Percentiles rank a stretch among this genome's conserved stretches.
Evolutionary conservation across 345 rosid species (phyloP).

Genomic region (Cardamine chenopodiifolia): DNA sequence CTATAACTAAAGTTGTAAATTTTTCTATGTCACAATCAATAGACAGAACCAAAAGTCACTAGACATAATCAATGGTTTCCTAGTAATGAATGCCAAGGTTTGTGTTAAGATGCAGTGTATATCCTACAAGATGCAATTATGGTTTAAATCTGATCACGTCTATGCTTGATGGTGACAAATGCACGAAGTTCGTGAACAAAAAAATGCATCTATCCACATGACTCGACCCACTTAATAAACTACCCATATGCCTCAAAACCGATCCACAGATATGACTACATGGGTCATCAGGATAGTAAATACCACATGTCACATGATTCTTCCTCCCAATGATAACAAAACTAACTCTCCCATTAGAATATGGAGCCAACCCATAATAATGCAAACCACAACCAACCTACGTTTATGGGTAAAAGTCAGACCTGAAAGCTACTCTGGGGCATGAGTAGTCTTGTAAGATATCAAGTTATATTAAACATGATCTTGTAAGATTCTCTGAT

Average conservation of each 20-base stretch:
- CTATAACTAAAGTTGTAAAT: constrained; percentile 9
- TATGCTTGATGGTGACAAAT: constrained; percentile 11
- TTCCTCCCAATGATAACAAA: background rate
- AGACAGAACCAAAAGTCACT: background rate
- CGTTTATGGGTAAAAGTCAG: constrained; percentile 1
- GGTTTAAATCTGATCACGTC: background rate
- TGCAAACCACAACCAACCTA: background rate
- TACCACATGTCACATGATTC: background rate
- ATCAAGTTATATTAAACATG: background rate
- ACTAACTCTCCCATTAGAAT: background rate
- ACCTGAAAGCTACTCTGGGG: constrained; percentile 8
- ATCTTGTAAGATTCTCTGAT: background rate
- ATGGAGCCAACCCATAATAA: constrained; percentile 2
- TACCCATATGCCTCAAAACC: constrained; percentile 6
- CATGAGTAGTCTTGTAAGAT: constrained; percentile 12
- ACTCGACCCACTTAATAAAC: background rate
- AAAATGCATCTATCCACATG: constrained; percentile 22
- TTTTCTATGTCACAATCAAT: constrained; percentile 19
- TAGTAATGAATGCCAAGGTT: background rate
- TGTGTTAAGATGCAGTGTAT: background rate
- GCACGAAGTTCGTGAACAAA: background rate
- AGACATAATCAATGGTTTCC: constrained; percentile 8
- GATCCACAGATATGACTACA: constrained; percentile 5
- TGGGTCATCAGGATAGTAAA: constrained; percentile 1
- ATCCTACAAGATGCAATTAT: background rate